Percentiles rank a stretch among this genome's conserved stretches.
Conservation (phyloP, 75 land plant genomes). For the Selaginella moellendorffii region DNA sequence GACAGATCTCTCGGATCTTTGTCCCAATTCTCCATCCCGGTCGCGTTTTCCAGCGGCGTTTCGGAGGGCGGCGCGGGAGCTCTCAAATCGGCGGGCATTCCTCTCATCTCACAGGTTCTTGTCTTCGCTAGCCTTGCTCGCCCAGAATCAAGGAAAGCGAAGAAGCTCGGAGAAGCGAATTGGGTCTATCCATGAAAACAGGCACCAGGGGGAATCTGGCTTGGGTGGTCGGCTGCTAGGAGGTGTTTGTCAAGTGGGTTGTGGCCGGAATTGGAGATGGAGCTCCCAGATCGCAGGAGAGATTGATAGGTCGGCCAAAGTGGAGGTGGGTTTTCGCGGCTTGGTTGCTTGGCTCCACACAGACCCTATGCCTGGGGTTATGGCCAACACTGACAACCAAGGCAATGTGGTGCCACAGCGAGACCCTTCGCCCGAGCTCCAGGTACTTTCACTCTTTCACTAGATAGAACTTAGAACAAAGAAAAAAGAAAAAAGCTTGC, state of each 20-base stretch:
- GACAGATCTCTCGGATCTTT: not conserved
- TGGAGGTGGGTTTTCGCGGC: not conserved
- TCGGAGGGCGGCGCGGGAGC: not conserved
- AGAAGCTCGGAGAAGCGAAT: too few species aligned
- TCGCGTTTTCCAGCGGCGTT: not conserved
- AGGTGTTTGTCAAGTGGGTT: too few species aligned
- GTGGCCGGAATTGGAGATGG: not conserved
- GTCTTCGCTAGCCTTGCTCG: too few species aligned
- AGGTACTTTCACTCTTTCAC: not conserved
- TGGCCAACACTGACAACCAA: not conserved
- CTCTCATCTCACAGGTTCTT: too few species aligned
- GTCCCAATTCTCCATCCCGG: not conserved
- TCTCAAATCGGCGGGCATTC: not conserved
- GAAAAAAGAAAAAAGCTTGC: not conserved
- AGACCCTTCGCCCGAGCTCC: not conserved
- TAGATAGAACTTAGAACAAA: not conserved
- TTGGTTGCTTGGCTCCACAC: not conserved
- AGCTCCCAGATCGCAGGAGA: not conserved
- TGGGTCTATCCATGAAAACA: too few species aligned
- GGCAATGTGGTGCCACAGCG: not conserved
- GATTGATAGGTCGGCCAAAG: not conserved
- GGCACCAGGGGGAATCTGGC: too few species aligned
- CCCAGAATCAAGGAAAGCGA: too few species aligned
- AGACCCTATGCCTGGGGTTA: not conserved
- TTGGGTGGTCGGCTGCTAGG: too few species aligned